phyloP scores from a whole-genome alignment of 2,329 filamentous ascomycete genomes.

The Trichoderma brevicompactum region DNA sequence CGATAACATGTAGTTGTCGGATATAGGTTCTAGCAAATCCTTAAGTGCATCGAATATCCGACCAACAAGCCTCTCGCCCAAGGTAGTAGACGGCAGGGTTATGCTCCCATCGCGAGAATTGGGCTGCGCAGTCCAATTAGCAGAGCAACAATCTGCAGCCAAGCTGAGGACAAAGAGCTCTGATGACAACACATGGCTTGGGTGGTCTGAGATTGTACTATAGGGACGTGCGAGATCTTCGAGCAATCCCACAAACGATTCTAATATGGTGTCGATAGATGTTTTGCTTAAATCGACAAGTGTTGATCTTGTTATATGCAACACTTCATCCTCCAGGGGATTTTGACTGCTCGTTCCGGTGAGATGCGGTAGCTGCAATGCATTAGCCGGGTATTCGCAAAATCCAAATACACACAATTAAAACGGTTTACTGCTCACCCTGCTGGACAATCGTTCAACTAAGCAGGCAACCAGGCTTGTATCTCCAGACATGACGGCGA shows the following conservation, averaged over 20 bases:
- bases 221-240: constrained; percentile 63
- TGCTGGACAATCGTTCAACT: constrained; percentile 59
- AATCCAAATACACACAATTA: background rate
- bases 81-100: constrained; percentile 41
- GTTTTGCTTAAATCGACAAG: constrained; percentile 63
- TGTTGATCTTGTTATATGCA: constrained; percentile 63
- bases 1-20: constrained; percentile 61
- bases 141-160: constrained; percentile 66
- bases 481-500: constrained; percentile 46
- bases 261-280: constrained; percentile 58
- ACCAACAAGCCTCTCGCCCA: constrained; percentile 57
- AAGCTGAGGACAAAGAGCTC: constrained; percentile 68
- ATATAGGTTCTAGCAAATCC: constrained; percentile 60
- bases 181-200: constrained; percentile 64
- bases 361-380: constrained; percentile 65
- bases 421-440: constrained; percentile 46
- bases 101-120: constrained; percentile 34
- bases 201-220: constrained; percentile 55
- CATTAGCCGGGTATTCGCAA: constrained; percentile 7
- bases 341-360: constrained; percentile 62
- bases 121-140: constrained; percentile 59
- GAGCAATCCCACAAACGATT: constrained; percentile 60
- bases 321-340: constrained; percentile 64
- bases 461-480: constrained; percentile 60
- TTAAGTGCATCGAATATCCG: constrained; percentile 62